Base-by-base conservation (phyloP, 495 filamentous ascomycete species). In the Penicillium robsamsonii region DNA sequence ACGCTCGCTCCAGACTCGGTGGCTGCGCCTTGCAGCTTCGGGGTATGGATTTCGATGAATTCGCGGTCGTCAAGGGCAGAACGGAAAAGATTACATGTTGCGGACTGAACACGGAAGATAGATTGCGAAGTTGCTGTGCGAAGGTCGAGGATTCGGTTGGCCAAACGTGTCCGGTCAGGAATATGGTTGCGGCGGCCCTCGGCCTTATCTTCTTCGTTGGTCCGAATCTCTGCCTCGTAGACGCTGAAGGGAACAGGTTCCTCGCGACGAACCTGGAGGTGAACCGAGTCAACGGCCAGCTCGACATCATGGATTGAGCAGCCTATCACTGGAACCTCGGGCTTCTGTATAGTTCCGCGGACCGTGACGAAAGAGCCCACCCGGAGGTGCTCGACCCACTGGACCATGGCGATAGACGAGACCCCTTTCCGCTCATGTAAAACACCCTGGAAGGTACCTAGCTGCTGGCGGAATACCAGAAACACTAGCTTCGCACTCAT, bases 1-100 rank as follows among this genome's bases (percentile, higher is more conserved):
- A 96, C 92, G 70, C 93, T 96, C 41, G 88, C 85, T 44, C 93
- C 93, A 46, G 91, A 94, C 64, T 97, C 93, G 0, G 90, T 93
- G 7, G 92, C 90, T 22, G 89, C 84, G 12, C 87, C 91, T 68
- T 96, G 94, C 40, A 96, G 74, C 59, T 91, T 93, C 18, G 91
- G 92, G 0, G 90, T 88, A 60, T 96, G 90, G 60, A 95, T 93
- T 64, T 96, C 89, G 45, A 90, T 87, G 72, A 96, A 96, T 5
- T 85, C 81, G 40, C 79, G 80, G 12, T 79, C 74, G 56, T 87
- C 79, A 1, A 97, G 80, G 55, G 90, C 90, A 30, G 77, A 72
- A 53, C 87, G 82, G 78, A 96, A 97, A 3, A 92, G 78, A 55
- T 86, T 84, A 63, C 89, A 84, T 55, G 95, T 85, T 5, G 81